Conservation (phyloP, 805 yeast species). For the Wickerhamomyces chaumierensis region DNA sequence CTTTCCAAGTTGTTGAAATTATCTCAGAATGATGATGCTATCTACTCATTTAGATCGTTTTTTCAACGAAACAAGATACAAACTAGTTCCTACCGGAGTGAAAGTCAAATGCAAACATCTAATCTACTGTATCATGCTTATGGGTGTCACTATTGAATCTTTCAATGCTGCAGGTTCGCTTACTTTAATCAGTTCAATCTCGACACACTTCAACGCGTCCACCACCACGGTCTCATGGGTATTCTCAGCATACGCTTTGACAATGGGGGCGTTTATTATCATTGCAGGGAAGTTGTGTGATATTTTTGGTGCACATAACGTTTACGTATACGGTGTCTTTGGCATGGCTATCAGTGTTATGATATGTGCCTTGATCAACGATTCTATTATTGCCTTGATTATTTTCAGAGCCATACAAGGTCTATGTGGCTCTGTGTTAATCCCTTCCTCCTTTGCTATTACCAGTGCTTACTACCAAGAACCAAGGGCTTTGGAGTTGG, state of each 20-base stretch:
- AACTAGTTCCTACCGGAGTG: no score
- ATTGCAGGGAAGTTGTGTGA: constrained; percentile 31
- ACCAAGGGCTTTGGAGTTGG: constrained; percentile 13
- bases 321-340: constrained; percentile 19
- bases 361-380: constrained; percentile 25
- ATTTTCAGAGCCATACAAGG: constrained; percentile 36
- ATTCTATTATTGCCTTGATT: constrained; percentile 24
- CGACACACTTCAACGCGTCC: constrained; percentile 1
- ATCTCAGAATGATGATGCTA: no score
- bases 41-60: no score
- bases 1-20: no score
- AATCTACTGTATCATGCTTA: neutral
- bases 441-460: constrained; percentile 27
- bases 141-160: constrained; percentile 5
- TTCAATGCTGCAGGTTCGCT: constrained; percentile 5
- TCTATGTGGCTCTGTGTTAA: constrained; percentile 27
- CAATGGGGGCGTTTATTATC: constrained; percentile 33
- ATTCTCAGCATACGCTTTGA: constrained; percentile 31
- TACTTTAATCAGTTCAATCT: constrained; percentile 1
- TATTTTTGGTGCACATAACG: constrained; percentile 26
- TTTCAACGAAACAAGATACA: no score
- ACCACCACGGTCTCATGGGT: constrained; percentile 29
- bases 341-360: constrained; percentile 19
- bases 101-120: no score
- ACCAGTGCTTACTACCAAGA: constrained; percentile 21